Conservation (phyloP, 495 filamentous ascomycete species). For the Pseudoneurospora amorphoporcata region DNA sequence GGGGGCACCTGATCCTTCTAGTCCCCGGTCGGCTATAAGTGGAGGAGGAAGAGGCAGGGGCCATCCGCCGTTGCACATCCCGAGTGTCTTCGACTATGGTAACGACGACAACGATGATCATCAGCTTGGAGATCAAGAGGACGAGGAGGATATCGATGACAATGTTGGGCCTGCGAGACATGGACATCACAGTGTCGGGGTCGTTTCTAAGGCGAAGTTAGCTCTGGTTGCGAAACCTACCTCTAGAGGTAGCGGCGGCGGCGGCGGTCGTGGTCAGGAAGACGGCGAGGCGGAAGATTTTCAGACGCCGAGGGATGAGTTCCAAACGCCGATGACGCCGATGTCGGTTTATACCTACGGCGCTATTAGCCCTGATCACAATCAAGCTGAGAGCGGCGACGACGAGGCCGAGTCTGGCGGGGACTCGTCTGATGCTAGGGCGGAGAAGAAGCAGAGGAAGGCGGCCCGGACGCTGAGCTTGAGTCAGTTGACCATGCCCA, state of each 20-base stretch:
- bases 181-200: constrained; percentile 9
- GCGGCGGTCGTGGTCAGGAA: constrained; percentile 6
- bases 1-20: constrained; percentile 9
- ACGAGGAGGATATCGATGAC: constrained; percentile 9
- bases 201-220: not conserved
- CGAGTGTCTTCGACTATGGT: not conserved
- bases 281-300: constrained; percentile 29
- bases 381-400: constrained; percentile 11
- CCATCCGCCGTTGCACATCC: not conserved
- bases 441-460: constrained; percentile 22
- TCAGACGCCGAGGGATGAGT: constrained; percentile 34
- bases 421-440: constrained; percentile 11
- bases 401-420: constrained; percentile 10
- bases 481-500: constrained; percentile 38
- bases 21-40: not conserved
- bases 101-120: constrained; percentile 11
- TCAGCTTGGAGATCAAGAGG: constrained; percentile 14
- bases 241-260: not conserved
- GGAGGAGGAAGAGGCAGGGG: not conserved
- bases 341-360: constrained; percentile 25
- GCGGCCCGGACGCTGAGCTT: constrained; percentile 38
- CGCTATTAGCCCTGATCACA: constrained; percentile 31
- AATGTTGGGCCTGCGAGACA: constrained; percentile 6
- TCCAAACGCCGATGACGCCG: not conserved
- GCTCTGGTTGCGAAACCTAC: not conserved